Conservation (phyloP, 2,329 filamentous ascomycete species). For the Fusarium sp. region DNA sequence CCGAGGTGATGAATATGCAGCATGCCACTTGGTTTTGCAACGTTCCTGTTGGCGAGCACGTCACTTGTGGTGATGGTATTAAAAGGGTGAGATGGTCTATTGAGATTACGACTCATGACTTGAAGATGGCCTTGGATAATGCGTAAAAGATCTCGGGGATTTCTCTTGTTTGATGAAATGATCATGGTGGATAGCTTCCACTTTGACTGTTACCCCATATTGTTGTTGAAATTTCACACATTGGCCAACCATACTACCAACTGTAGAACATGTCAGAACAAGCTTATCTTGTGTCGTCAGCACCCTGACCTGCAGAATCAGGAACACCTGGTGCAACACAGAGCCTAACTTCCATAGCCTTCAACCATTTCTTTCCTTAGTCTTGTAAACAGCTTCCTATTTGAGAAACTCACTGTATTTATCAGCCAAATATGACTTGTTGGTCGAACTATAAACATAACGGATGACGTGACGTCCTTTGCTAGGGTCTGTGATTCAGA, state of each 20-base stretch:
- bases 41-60: slow-evolving; percentile 17
- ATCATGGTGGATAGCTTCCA: slow-evolving; percentile 3
- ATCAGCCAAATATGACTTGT: not conserved
- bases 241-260: too few species aligned
- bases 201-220: not conserved
- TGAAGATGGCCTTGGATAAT: too few species aligned
- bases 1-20: slow-evolving; percentile 3
- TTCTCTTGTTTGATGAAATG: not conserved
- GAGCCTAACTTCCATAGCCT: not conserved
- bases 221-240: too few species aligned
- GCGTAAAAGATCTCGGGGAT: not conserved
- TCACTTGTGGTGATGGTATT: slow-evolving; percentile 3
- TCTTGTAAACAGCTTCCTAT: not conserved
- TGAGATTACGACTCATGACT: too few species aligned
- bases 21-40: slow-evolving; percentile 18
- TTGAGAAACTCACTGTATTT: not conserved
- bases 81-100: not conserved
- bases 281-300: not conserved
- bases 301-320: not conserved
- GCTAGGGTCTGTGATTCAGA: not conserved
- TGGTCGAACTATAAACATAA: not conserved
- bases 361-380: too few species aligned
- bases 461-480: slow-evolving; percentile 18
- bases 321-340: too few species aligned
- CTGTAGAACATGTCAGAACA: not conserved